A percentile compares a stretch with the other conserved stretches of the same genome.
phyloP scores from a whole-genome alignment of 139 green algal genomes.

The Coccomyxa sp. region DNA sequence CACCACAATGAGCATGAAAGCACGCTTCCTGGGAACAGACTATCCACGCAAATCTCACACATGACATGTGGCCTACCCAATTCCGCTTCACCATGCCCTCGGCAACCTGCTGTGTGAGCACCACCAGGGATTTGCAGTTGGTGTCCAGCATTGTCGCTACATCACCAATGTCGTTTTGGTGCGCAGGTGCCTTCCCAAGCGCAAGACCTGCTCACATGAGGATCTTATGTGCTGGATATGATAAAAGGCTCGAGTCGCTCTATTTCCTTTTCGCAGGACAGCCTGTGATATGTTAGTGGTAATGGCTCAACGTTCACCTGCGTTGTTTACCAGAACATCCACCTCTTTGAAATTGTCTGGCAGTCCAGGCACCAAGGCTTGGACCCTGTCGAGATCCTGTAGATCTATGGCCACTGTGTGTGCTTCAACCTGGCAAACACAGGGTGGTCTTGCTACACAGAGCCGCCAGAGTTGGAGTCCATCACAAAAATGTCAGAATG shows the following conservation, averaged over 20 bases:
- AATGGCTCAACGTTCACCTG: constrained; percentile 14
- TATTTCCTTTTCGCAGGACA: too few species aligned
- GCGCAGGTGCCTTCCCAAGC: constrained; percentile 41
- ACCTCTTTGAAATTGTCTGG: constrained; percentile 49
- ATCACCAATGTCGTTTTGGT: constrained; percentile 34
- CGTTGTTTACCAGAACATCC: constrained; percentile 82
- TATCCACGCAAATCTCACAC: background rate
- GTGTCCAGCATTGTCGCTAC: constrained; percentile 72
- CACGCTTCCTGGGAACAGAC: constrained; percentile 11
- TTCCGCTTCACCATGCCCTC: constrained; percentile 10
- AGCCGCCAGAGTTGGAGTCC: too few species aligned
- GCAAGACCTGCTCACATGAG: constrained; percentile 37
- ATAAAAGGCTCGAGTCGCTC: too few species aligned
- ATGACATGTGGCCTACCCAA: background rate
- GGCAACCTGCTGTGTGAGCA: constrained; percentile 55
- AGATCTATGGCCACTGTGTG: constrained; percentile 55
- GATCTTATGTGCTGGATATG: too few species aligned
- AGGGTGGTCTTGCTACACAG: background rate
- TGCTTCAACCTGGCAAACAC: constrained; percentile 22
- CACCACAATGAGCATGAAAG: background rate
- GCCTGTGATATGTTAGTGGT: too few species aligned
- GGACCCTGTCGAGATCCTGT: constrained; percentile 40
- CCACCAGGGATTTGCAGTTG: constrained; percentile 68
- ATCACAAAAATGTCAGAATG: too few species aligned
- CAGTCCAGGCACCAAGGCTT: constrained; percentile 37